Evolutionary conservation across 2,329 filamentous ascomycete species (phyloP).

Genomic region (Cryphonectria nitschkei): DNA sequence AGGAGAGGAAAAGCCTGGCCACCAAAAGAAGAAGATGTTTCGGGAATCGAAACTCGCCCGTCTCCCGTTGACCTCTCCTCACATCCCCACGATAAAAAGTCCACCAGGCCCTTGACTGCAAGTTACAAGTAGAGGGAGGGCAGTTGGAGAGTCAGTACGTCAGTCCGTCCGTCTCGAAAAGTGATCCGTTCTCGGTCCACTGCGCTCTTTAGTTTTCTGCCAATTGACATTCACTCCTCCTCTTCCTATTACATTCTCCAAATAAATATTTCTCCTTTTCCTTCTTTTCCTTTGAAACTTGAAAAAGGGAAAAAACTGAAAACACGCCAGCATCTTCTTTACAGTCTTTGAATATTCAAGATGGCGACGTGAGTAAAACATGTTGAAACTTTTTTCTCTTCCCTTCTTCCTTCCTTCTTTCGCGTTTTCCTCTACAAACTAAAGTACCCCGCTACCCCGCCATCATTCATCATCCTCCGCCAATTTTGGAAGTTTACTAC

Average conservation of each 20-base stretch:
- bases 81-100: slow-evolving; percentile 20
- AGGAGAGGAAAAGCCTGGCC: not conserved
- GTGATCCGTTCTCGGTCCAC: slow-evolving; percentile 16
- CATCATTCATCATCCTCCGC: slow-evolving; percentile 29
- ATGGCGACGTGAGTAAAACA: slow-evolving; percentile 34
- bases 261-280: not conserved
- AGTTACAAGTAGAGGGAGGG: slow-evolving; percentile 1
- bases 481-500: not conserved
- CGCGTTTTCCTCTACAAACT: slow-evolving; percentile 11
- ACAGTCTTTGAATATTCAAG: slow-evolving; percentile 9
- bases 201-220: slow-evolving; percentile 8
- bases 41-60: slow-evolving; percentile 21
- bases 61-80: slow-evolving; percentile 12
- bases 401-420: not conserved
- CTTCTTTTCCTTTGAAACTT: not conserved
- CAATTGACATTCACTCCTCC: slow-evolving; percentile 26
- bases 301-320: not conserved
- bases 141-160: slow-evolving; percentile 18
- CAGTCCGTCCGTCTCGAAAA: not conserved
- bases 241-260: slow-evolving; percentile 3
- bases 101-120: slow-evolving; percentile 5
- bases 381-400: not conserved
- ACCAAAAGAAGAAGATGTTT: slow-evolving; percentile 18
- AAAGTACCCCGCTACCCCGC: slow-evolving; percentile 34
- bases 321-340: slow-evolving; percentile 2